These are phyloP conservation scores for Neocucurbitaria cava DNA, from an alignment of 2,329 filamentous ascomycete genomes.

Conservation along the genomic window DNA sequence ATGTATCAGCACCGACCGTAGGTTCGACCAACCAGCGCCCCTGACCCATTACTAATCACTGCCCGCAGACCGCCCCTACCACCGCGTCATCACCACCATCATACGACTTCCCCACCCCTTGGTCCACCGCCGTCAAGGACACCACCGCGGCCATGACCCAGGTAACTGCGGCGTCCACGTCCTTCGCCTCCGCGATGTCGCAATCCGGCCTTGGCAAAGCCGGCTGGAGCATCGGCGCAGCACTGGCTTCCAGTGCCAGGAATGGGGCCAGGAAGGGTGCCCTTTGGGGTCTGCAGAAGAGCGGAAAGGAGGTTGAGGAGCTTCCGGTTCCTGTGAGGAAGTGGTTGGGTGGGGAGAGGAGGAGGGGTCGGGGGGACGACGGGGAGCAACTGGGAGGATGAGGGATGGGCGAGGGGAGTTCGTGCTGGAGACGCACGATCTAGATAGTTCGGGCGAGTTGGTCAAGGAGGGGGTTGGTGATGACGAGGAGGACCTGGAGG, in stretches of 20 bases:
- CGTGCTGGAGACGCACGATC: constrained; percentile 5
- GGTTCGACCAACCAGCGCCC: not conserved
- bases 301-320: not conserved
- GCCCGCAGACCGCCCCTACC: not conserved
- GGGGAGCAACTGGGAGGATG: not conserved
- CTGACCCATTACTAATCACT: not conserved
- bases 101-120: constrained; percentile 22
- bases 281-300: constrained; percentile 2
- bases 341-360: constrained; percentile 14
- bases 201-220: constrained; percentile 18
- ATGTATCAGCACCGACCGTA: not conserved
- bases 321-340: constrained; percentile 5
- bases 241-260: constrained; percentile 10
- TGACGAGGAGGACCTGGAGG: not conserved
- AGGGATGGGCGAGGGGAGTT: constrained; percentile 3
- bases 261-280: constrained; percentile 3
- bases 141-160: constrained; percentile 9
- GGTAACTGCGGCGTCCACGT: constrained; percentile 11
- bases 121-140: constrained; percentile 13
- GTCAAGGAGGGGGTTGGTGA: not conserved
- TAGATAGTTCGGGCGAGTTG: not conserved
- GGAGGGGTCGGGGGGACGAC: not conserved
- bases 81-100: constrained; percentile 1
- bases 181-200: constrained; percentile 15
- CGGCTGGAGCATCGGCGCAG: constrained; percentile 16